Base-by-base conservation (phyloP, 2,329 filamentous ascomycete genomes). In the Fusarium praegraminearum region DNA sequence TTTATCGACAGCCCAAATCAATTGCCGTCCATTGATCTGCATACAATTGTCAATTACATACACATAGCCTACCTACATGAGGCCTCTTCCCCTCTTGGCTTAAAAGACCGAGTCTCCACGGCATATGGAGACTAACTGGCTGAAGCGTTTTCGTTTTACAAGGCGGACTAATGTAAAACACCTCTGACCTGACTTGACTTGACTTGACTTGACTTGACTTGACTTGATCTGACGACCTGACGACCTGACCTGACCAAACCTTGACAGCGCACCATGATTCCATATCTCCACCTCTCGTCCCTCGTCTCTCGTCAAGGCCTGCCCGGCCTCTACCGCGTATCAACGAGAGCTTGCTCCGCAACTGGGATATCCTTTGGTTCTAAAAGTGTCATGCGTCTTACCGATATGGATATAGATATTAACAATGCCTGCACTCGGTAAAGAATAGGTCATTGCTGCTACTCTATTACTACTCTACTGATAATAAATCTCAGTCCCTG, bases 211-310 rank as follows among this genome's bases (percentile, higher is more conserved):
- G 41, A 43, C 41, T 16, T n/a, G 43, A 18, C 41, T 16, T n/a
- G 43, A 18, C 41, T 22, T 22, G 20, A 22, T 22, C 20, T 22
- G 20, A 22, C 20, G 20, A 22, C 20, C 20, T 22, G 28, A 30
- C 28, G 4, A 30, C 28, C 28, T 30, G 41, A 28, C 41, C 24
- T n/a, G 43, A 18, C 41, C 9, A 18, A 12, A 26, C 43, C 43
- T 45, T 69, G 66, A 70, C 67, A 70, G 59, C 67, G 62, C 62
- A 68, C 65, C 40, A 53, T 45, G n/a, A 44, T 43, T 40, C 22
- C 33, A 47, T 46, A 47, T 46, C 51, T 45, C 64, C 51, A 53
- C 63, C 45, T 61, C 51, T 58, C 43, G 28, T 30, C 28, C 20
- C 20, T 22, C 20, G 20, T 30, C 28, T 11, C 28, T 40, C 36